phyloP scores from a whole-genome alignment of 2,329 filamentous ascomycete species.

The Mollisiaceae sp. region DNA sequence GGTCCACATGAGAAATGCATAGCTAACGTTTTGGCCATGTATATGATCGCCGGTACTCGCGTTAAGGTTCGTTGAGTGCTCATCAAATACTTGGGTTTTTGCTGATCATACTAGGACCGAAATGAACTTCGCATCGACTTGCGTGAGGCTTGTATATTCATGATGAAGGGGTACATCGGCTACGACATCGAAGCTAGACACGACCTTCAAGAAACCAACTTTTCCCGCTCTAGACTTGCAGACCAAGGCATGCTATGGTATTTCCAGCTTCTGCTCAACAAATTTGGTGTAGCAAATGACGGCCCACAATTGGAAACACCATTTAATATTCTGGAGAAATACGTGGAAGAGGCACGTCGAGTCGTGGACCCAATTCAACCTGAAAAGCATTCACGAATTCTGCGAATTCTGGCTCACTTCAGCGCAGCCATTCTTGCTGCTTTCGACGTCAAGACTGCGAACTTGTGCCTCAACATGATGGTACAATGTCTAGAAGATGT shows the following conservation, averaged over 20 bases:
- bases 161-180: slow-evolving; percentile 28
- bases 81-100: background rate
- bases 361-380: background rate
- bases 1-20: slow-evolving; percentile 32
- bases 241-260: slow-evolving; percentile 31
- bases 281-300: slow-evolving; percentile 34
- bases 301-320: background rate
- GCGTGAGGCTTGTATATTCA: slow-evolving; percentile 31
- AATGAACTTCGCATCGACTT: slow-evolving; percentile 14
- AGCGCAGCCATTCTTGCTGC: slow-evolving; percentile 36
- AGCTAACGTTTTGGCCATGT: slow-evolving; percentile 31
- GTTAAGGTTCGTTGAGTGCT: slow-evolving; percentile 29
- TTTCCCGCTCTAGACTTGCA: background rate
- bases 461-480: slow-evolving; percentile 33
- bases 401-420: slow-evolving; percentile 39
- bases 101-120: background rate
- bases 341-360: slow-evolving; percentile 12
- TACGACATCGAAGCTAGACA: slow-evolving; percentile 11
- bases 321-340: slow-evolving; percentile 28
- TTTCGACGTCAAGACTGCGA: slow-evolving; percentile 29
- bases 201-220: background rate
- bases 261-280: slow-evolving; percentile 41
- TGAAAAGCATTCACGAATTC: slow-evolving; percentile 23
- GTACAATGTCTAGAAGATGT: slow-evolving; percentile 30
- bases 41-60: slow-evolving; percentile 36